phyloP scores from a whole-genome alignment of 225 moss, liverwort and hornwort species.

The Marchantia polymorpha region DNA sequence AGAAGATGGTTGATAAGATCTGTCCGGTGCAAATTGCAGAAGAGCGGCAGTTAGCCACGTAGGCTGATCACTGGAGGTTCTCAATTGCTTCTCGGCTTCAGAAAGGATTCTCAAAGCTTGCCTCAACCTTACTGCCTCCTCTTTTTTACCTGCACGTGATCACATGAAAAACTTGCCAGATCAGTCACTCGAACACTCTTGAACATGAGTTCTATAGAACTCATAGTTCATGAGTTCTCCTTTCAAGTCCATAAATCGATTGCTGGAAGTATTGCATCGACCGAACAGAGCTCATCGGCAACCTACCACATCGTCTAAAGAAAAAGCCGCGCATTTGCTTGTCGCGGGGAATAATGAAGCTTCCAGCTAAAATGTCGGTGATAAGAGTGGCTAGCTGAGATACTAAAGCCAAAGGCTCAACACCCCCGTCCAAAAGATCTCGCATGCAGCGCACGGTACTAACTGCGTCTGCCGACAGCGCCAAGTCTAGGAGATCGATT shows the following conservation, averaged over 20 bases:
- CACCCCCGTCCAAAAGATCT: slow-evolving; percentile 71
- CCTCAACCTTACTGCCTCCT: slow-evolving; percentile 75
- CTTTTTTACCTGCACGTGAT: slow-evolving; percentile 53
- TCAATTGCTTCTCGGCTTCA: slow-evolving; percentile 84
- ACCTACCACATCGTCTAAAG: slow-evolving; percentile 68
- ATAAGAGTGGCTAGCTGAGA: slow-evolving; percentile 90
- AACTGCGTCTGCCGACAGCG: slow-evolving; percentile 76
- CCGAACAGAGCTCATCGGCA: neutral
- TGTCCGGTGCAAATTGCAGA: slow-evolving; percentile 86
- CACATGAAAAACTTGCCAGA: neutral
- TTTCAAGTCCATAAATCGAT: neutral
- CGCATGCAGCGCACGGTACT: slow-evolving; percentile 80
- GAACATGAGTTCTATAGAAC: too few species aligned
- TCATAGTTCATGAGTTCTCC: neutral
- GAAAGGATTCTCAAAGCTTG: slow-evolving; percentile 75
- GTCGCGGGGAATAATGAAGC: slow-evolving; percentile 53
- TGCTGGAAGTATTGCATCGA: neutral
- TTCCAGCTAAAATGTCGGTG: slow-evolving; percentile 81
- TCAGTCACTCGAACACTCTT: neutral
- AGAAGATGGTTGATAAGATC: slow-evolving; percentile 78
- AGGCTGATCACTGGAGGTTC: slow-evolving; percentile 62
- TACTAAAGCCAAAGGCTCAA: slow-evolving; percentile 76
- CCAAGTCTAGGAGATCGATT: slow-evolving; percentile 75
- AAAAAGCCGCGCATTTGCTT: slow-evolving; percentile 63
- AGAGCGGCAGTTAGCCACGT: slow-evolving; percentile 90